Conservation (phyloP, 2,329 filamentous ascomycete species). For the Westerdykella sp. region DNA sequence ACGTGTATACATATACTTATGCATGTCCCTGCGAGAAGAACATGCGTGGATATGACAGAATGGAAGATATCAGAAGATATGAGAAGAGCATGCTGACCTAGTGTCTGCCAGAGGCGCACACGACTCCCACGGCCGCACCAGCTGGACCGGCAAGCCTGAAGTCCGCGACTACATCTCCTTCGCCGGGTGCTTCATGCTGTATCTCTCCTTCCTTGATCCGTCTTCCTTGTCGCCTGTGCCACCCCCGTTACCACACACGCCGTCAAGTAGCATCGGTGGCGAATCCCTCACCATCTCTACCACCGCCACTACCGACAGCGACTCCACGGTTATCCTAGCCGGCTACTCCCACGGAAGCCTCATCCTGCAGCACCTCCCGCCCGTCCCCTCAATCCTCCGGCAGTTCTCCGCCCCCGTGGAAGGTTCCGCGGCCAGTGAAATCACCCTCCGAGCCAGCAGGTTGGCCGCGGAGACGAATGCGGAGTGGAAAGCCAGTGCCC, state of each 20-base stretch:
- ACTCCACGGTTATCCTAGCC: slow-evolving; percentile 53
- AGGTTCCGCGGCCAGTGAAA: slow-evolving; percentile 60
- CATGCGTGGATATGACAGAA: not conserved
- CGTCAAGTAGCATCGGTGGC: not conserved
- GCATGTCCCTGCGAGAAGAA: not conserved
- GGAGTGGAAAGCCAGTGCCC: slow-evolving; percentile 29
- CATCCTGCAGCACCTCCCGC: slow-evolving; percentile 67
- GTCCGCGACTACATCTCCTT: slow-evolving; percentile 76
- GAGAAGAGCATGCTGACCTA: not conserved
- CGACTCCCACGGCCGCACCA: slow-evolving; percentile 68
- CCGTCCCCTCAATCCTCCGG: slow-evolving; percentile 49
- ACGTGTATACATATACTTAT: slow-evolving; percentile 11
- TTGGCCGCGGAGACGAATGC: slow-evolving; percentile 59
- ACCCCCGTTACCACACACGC: slow-evolving; percentile 1
- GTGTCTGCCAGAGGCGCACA: slow-evolving; percentile 61
- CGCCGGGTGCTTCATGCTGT: slow-evolving; percentile 71
- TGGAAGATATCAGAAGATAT: not conserved
- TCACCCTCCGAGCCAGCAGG: slow-evolving; percentile 62
- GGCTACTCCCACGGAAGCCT: slow-evolving; percentile 92
- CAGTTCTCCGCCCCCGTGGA: slow-evolving; percentile 50
- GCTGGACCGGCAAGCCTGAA: slow-evolving; percentile 81
- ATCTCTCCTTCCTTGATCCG: slow-evolving; percentile 53
- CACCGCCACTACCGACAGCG: not conserved
- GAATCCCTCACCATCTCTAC: not conserved
- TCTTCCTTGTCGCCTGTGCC: slow-evolving; percentile 13